phyloP scores from a whole-genome alignment of 768 basidiomycete species.

The Holtermanniella nyarrowii region DNA sequence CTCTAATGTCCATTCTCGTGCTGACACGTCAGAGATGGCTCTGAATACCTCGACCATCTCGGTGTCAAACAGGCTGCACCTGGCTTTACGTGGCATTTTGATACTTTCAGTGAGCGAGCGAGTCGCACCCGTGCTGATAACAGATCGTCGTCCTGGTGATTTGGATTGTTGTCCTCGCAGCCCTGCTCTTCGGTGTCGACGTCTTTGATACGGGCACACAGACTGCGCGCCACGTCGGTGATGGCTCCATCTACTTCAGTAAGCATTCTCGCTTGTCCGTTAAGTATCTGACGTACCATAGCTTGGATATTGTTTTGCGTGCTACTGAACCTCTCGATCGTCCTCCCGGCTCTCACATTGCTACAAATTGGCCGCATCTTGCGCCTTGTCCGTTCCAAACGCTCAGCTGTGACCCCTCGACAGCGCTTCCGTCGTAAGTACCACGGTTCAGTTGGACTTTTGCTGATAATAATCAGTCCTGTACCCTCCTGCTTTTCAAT shows the following conservation, averaged over 20 bases:
- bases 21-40: too few relatives aligned
- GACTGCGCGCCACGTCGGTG: constrained; percentile 47
- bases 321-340: constrained; percentile 55
- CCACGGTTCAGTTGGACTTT: background rate
- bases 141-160: constrained; percentile 50
- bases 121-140: background rate
- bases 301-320: constrained; percentile 30
- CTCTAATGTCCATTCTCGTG: too few relatives aligned
- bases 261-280: constrained; percentile 43
- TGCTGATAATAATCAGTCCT: constrained; percentile 46
- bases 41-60: too few relatives aligned
- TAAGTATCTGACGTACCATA: background rate
- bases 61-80: too few relatives aligned
- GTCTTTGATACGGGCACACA: constrained; percentile 47
- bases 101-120: background rate
- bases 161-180: constrained; percentile 58
- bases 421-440: constrained; percentile 64
- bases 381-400: constrained; percentile 51
- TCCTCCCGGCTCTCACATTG: constrained; percentile 59
- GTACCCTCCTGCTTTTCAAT: constrained; percentile 62
- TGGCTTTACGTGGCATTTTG: constrained; percentile 11
- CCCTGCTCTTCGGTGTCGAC: constrained; percentile 58
- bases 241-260: constrained; percentile 63
- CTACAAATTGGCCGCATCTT: constrained; percentile 61
- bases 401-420: constrained; percentile 59